phyloP scores from a whole-genome alignment of 805 yeast genomes.

The Saccharomyces mikatae region DNA sequence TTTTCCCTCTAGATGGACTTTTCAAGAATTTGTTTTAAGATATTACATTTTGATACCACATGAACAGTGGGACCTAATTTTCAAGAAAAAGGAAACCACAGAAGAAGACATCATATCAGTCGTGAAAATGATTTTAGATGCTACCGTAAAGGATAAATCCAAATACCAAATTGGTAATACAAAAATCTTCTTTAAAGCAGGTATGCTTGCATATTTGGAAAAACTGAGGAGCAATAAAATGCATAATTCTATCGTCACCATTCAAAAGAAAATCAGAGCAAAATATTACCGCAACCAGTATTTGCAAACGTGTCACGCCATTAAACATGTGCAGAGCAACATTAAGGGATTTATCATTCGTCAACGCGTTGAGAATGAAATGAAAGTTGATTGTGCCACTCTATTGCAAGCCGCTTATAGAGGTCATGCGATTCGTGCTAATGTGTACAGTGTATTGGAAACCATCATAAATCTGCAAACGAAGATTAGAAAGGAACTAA shows the following conservation, averaged over 20 bases:
- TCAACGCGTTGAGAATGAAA: constrained; percentile 43
- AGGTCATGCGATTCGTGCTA: constrained; percentile 42
- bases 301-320: constrained; percentile 44
- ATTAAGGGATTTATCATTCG: constrained; percentile 60
- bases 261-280: constrained; percentile 76
- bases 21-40: constrained; percentile 83
- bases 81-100: constrained; percentile 40
- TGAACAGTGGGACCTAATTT: constrained; percentile 53
- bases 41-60: constrained; percentile 79
- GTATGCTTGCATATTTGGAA: constrained; percentile 88
- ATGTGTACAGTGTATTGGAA: constrained; percentile 20
- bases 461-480: constrained; percentile 42
- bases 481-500: constrained; percentile 41
- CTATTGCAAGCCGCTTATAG: constrained; percentile 62
- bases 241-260: constrained; percentile 66
- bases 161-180: constrained; percentile 88
- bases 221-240: constrained; percentile 75
- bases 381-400: constrained; percentile 55
- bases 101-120: constrained; percentile 52
- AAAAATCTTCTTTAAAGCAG: constrained; percentile 92
- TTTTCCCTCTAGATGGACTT: constrained; percentile 93
- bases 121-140: constrained; percentile 58
- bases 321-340: constrained; percentile 50
- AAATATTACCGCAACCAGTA: constrained; percentile 55
- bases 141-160: constrained; percentile 53